A percentile compares a stretch with the other conserved stretches of the same genome.
phyloP scores from a whole-genome alignment of 768 basidiomycete species.

The Leucosporidium yakuticum region DNA sequence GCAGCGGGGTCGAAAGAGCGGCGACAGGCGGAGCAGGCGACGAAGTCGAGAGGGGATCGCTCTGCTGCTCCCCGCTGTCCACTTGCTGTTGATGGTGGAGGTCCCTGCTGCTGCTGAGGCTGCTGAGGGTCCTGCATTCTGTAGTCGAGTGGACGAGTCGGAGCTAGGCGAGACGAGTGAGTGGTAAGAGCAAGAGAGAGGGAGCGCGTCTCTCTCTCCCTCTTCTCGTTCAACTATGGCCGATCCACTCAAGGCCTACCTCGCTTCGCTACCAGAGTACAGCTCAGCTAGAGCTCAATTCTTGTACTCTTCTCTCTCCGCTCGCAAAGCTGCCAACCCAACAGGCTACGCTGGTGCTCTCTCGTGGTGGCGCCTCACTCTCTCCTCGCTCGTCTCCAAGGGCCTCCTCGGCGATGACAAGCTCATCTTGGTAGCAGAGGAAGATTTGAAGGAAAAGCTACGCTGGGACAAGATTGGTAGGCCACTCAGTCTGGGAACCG shows the following conservation, averaged over 20 bases:
- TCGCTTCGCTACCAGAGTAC: slow-evolving; percentile 4
- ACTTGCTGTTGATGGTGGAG: neutral
- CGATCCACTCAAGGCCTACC: neutral
- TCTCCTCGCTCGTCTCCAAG: slow-evolving; percentile 6
- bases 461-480: slow-evolving; percentile 20
- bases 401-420: slow-evolving; percentile 22
- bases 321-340: slow-evolving; percentile 28
- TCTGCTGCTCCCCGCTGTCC: neutral
- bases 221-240: neutral
- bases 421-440: slow-evolving; percentile 25
- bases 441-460: slow-evolving; percentile 14
- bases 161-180: neutral
- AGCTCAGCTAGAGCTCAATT: slow-evolving; percentile 11
- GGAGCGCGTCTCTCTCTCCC: neutral
- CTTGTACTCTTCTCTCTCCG: slow-evolving; percentile 28
- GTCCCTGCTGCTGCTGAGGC: neutral
- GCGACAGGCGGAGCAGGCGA: slow-evolving; percentile 22
- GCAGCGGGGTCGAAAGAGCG: neutral
- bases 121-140: too few species aligned
- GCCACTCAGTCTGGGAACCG: slow-evolving; percentile 23
- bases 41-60: slow-evolving; percentile 2
- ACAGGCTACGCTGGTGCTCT: slow-evolving; percentile 30
- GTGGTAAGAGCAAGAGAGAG: neutral
- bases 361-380: slow-evolving; percentile 29
- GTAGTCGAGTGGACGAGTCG: too few species aligned